phyloP scores from a whole-genome alignment of 75 land plant genomes.

The Picea sitchensis region DNA sequence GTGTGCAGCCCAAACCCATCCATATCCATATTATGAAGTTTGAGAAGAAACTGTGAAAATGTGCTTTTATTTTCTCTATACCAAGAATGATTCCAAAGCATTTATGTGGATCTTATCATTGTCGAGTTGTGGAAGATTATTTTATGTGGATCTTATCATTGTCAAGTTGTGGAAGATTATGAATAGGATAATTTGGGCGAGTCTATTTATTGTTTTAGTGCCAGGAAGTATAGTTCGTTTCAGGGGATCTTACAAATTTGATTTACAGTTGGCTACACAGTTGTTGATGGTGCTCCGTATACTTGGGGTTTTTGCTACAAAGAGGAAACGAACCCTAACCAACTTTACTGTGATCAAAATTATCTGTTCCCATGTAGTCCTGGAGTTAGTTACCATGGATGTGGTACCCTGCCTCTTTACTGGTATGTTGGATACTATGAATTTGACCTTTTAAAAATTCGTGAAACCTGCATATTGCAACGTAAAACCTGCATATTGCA shows the following conservation, averaged over 20 bases:
- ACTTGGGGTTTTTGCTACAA: constrained; percentile 92
- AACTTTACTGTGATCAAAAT: constrained; percentile 17
- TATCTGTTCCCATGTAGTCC: too few species aligned
- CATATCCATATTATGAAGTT: too few species aligned
- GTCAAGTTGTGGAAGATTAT: background rate
- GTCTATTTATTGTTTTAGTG: background rate
- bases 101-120: background rate
- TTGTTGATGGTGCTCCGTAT: constrained; percentile 71
- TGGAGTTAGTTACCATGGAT: too few species aligned
- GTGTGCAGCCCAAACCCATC: too few species aligned
- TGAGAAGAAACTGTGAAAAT: too few species aligned
- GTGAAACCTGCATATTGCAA: too few species aligned
- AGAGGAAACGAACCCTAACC: constrained; percentile 60
- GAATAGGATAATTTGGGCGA: background rate
- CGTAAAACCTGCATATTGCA: too few species aligned
- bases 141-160: background rate
- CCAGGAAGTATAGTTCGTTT: background rate
- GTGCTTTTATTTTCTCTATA: too few species aligned
- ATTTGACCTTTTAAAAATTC: too few species aligned
- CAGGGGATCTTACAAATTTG: background rate
- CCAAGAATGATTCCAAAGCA: background rate
- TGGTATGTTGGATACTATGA: too few species aligned
- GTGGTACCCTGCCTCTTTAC: too few species aligned
- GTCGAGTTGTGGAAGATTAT: background rate
- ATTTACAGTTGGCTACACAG: constrained; percentile 67